Percentiles rank a stretch among this genome's conserved stretches.
Evolutionary conservation across 257 asterid species (phyloP).

Genomic region (Solanum ahanhuiri): DNA sequence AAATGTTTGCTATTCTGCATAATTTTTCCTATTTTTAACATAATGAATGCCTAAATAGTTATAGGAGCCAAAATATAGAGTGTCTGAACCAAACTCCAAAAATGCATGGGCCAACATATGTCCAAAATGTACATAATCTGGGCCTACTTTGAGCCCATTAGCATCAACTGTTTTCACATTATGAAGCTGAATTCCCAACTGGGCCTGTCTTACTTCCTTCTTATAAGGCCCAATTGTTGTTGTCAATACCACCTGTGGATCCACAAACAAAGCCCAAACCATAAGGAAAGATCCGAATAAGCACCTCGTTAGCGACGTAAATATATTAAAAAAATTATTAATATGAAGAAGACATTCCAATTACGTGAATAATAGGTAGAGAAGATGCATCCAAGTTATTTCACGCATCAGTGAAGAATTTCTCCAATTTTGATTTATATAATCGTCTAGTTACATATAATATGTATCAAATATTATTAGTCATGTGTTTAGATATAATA

Average conservation of each 20-base stretch:
- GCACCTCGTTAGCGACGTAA: neutral
- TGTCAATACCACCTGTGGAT: conserved; percentile 23
- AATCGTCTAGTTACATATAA: too few relatives aligned
- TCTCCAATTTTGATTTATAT: neutral
- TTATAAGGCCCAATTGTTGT: conserved; percentile 12
- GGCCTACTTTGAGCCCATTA: conserved; percentile 13
- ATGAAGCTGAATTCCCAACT: conserved; percentile 1
- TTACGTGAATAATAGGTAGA: neutral
- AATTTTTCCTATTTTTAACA: neutral
- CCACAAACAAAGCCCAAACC: neutral
- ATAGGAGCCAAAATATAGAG: too few relatives aligned
- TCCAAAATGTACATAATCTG: conserved; percentile 26
- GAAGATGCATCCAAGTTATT: neutral
- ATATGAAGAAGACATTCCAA: neutral
- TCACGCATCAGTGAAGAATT: neutral
- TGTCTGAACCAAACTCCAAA: conserved; percentile 1
- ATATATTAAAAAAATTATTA: neutral
- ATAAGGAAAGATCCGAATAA: neutral
- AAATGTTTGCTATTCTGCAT: neutral
- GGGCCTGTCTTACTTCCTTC: conserved; percentile 14
- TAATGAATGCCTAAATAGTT: neutral
- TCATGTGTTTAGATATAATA: too few relatives aligned
- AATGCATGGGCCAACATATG: conserved; percentile 19
- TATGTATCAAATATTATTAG: too few relatives aligned
- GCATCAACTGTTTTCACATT: conserved; percentile 23